A percentile compares a stretch with the other conserved stretches of the same genome.
Evolutionary conservation across 2,329 filamentous ascomycete species (phyloP).

Genomic region (Scleromitrula shiraiana): DNA sequence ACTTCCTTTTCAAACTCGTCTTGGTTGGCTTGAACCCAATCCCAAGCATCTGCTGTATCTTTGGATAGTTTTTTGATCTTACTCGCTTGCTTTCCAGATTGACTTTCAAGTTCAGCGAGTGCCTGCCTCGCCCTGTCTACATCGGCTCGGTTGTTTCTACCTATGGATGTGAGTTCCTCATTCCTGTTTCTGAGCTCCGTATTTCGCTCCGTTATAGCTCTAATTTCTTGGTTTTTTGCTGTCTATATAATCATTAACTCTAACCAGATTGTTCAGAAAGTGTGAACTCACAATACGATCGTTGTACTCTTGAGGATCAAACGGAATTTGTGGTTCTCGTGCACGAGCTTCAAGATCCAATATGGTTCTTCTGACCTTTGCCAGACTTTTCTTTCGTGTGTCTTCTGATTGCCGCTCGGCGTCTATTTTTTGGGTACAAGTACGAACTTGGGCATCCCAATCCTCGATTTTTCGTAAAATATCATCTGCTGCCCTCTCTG

Average conservation of each 20-base stretch:
- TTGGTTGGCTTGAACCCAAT: constrained; percentile 71
- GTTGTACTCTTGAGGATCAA: constrained; percentile 65
- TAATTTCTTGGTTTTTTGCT: constrained; percentile 48
- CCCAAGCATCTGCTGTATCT: constrained; percentile 65
- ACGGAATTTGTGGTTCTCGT: constrained; percentile 54
- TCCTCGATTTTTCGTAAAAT: constrained; percentile 33
- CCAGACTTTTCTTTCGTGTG: constrained; percentile 42
- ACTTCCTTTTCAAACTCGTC: constrained; percentile 51
- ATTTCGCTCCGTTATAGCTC: constrained; percentile 40
- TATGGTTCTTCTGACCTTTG: constrained; percentile 47
- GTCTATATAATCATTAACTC: constrained; percentile 32
- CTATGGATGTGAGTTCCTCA: constrained; percentile 24
- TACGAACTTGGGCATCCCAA: constrained; percentile 31
- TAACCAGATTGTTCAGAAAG: not conserved
- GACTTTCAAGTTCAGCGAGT: constrained; percentile 58
- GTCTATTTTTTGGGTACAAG: constrained; percentile 38
- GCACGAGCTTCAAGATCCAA: constrained; percentile 54
- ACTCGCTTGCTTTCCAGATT: constrained; percentile 63
- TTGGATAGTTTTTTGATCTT: constrained; percentile 52
- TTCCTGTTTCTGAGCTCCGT: constrained; percentile 22
- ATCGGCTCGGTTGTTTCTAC: constrained; percentile 34
- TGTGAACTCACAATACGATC: constrained; percentile 54
- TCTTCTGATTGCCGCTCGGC: constrained; percentile 43
- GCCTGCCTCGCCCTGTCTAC: constrained; percentile 37
- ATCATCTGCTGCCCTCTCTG: constrained; percentile 44